These are phyloP conservation scores for Rhynchospora tenuis DNA, from an alignment of 176 grass and related monocot genomes.

Conservation along the genomic window DNA sequence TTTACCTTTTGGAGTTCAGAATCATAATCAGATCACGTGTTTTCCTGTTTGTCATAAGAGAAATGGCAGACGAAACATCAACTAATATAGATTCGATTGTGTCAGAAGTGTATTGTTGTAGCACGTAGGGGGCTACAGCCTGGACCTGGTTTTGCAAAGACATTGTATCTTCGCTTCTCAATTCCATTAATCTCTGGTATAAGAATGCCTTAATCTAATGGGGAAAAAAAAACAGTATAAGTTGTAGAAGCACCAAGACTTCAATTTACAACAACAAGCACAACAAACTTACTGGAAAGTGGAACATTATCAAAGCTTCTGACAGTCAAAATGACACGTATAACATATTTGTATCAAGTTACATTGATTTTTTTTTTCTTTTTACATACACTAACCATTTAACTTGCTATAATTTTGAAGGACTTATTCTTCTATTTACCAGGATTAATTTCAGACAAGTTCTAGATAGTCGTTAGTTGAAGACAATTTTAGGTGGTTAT, in stretches of 20 bases:
- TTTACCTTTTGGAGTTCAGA: constrained; percentile 87
- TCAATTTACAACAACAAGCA: background rate
- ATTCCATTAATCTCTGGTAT: constrained; percentile 59
- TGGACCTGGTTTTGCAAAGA: constrained; percentile 95
- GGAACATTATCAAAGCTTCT: background rate
- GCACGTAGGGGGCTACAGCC: constrained; percentile 81
- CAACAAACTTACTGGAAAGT: background rate
- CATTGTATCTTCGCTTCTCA: constrained; percentile 64
- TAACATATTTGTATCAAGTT: background rate
- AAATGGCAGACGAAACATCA: constrained; percentile 63
- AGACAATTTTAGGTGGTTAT: background rate
- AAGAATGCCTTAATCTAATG: constrained; percentile 86
- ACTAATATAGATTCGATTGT: constrained; percentile 54
- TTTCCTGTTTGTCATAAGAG: constrained; percentile 76
- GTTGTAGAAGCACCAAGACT: background rate
- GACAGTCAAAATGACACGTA: background rate
- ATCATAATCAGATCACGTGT: constrained; percentile 96
- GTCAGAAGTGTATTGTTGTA: constrained; percentile 82
- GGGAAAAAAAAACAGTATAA: background rate
- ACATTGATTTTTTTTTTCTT: background rate
- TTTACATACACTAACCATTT: background rate
- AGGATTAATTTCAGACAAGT: background rate
- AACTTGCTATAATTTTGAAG: background rate
- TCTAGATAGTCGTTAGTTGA: background rate
- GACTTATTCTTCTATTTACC: background rate